A percentile compares a stretch with the other conserved stretches of the same genome.
Conservation (phyloP, 345 rosid genomes). For the Eucalyptus marginata region DNA sequence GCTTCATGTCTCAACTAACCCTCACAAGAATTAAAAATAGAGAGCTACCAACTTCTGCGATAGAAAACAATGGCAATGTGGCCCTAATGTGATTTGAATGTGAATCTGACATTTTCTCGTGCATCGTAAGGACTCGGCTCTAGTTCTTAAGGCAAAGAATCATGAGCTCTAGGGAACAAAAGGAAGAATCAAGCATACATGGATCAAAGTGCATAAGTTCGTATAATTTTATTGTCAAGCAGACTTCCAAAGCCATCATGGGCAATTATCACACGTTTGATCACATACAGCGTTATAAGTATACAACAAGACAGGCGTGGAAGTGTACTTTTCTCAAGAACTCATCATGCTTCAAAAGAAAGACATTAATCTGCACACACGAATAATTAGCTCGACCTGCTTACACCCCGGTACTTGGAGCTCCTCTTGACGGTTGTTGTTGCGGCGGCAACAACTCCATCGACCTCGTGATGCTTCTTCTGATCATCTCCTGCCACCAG, state of each 20-base stretch:
- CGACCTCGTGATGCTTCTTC: neutral
- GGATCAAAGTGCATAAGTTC: neutral
- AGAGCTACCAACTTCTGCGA: neutral
- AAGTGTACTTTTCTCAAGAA: neutral
- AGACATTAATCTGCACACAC: neutral
- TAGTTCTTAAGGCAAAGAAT: neutral
- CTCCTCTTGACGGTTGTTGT: slow-evolving; percentile 53
- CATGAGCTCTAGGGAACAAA: neutral
- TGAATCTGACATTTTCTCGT: neutral
- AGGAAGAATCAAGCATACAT: neutral
- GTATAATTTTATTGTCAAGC: neutral
- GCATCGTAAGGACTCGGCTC: neutral
- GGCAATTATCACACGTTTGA: neutral
- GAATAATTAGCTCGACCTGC: slow-evolving; percentile 20
- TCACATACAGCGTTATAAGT: neutral
- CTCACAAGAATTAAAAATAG: neutral
- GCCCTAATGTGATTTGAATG: neutral
- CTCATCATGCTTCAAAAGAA: neutral
- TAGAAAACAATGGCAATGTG: neutral
- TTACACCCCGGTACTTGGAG: slow-evolving; percentile 59
- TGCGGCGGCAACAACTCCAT: neutral
- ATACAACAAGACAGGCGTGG: neutral
- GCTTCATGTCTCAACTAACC: neutral
- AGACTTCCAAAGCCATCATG: neutral
- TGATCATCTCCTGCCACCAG: neutral